Evolutionary conservation across 176 grass and related monocot species (phyloP).

Genomic region (Oryza coarctata): DNA sequence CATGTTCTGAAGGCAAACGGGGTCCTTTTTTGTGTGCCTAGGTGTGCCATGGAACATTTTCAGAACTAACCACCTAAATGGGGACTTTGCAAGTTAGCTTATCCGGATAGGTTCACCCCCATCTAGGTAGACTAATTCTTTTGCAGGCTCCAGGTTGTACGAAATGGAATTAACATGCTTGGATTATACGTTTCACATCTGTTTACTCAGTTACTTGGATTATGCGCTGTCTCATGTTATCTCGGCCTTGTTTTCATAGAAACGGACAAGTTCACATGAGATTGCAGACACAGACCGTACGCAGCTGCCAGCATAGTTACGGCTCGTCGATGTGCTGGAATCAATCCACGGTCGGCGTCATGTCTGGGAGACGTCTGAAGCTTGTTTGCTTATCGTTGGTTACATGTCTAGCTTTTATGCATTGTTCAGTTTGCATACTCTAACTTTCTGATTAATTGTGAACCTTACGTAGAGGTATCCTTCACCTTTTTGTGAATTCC

Average conservation of each 20-base stretch:
- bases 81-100: not conserved
- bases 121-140: not conserved
- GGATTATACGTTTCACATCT: not conserved
- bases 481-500: not conserved
- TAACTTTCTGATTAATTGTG: not conserved
- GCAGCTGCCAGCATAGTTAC: not conserved
- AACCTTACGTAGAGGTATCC: not conserved
- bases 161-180: conserved; percentile 1
- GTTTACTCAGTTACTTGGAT: not conserved
- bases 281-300: not conserved
- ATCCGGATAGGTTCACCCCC: not conserved
- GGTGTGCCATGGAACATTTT: not conserved
- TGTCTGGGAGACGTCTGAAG: conserved; percentile 22
- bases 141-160: not conserved
- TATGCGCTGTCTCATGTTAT: conserved; percentile 2
- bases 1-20: not conserved
- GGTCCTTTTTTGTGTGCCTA: not conserved
- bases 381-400: conserved; percentile 21
- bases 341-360: conserved; percentile 9
- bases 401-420: not conserved
- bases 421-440: not conserved
- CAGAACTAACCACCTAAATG: not conserved
- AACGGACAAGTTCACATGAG: not conserved
- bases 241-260: conserved; percentile 5
- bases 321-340: conserved; percentile 21